A percentile compares a stretch with the other conserved stretches of the same genome.
Evolutionary conservation across 2,329 filamentous ascomycete genomes (phyloP).

Genomic region (Pseudophaeomoniella oleicola): DNA sequence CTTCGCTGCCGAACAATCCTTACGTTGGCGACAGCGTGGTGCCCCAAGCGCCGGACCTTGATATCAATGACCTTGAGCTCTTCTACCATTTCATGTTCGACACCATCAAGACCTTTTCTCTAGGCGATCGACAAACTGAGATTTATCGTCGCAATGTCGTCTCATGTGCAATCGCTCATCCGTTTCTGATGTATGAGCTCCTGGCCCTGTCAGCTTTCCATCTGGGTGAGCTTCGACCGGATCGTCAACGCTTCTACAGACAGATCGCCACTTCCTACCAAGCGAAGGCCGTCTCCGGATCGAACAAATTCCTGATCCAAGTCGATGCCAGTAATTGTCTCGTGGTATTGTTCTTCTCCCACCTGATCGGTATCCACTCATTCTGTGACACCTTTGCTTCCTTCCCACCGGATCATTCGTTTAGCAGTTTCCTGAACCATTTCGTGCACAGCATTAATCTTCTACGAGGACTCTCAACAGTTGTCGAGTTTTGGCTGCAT

Average conservation of each 20-base stretch:
- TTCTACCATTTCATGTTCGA: constrained; percentile 13
- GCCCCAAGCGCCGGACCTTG: constrained; percentile 6
- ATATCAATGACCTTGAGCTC: constrained; percentile 18
- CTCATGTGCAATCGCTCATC: constrained; percentile 3
- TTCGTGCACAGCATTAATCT: constrained; percentile 14
- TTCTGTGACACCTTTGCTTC: constrained; percentile 31
- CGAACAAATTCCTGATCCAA: not conserved
- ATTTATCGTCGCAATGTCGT: not conserved
- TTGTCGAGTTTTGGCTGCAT: constrained; percentile 4
- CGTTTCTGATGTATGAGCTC: constrained; percentile 13
- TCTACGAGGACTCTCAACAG: constrained; percentile 11
- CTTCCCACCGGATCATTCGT: constrained; percentile 20
- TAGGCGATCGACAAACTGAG: constrained; percentile 35
- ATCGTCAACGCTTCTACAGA: not conserved
- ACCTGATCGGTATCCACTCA: not conserved
- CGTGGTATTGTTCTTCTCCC: constrained; percentile 1
- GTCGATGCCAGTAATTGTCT: not conserved
- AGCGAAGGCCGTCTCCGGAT: not conserved
- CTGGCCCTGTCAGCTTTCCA: constrained; percentile 13
- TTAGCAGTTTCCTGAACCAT: constrained; percentile 19
- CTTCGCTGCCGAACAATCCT: not conserved
- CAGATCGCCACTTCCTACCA: not conserved
- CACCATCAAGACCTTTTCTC: constrained; percentile 13
- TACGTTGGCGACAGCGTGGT: not conserved
- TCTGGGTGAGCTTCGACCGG: constrained; percentile 6